Evolutionary conservation across 2,329 filamentous ascomycete genomes (phyloP), one percentile per base, ranked within the genome.

Genomic region (Aspergillus sp.): DNA sequence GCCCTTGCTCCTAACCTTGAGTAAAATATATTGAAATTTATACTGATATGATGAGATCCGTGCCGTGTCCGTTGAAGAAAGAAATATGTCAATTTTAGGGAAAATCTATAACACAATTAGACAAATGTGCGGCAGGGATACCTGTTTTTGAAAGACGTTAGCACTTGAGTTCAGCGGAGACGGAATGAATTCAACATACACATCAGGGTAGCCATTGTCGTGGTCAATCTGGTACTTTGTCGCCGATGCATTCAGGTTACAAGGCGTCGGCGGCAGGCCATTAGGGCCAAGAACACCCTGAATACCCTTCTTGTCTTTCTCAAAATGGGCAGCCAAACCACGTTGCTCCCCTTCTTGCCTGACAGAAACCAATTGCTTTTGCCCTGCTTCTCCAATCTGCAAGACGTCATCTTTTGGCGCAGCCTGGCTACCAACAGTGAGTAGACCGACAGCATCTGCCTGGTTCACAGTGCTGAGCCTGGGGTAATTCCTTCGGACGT

Each of bases 211-310:
- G 50, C 85, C 79, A 62, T 85, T 79, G 63, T 90, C 67, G 27
- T 54, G 27, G 53, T 72, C 71, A 61, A 94, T 83, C 70, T 84
- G 81, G 68, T 90, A 83, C 64, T 84, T 72, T 42, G 69, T 68
- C 56, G 58, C 54, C 39, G 69, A 68, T 49, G 77, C 60, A 57
- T 74, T 81, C 68, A 83, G 72, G n/a, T 87, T 84, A 61, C 83
- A 83, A 13, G 91, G 93, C 62, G 86, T 72, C n/a, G 93, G 93
- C 49, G 93, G 93, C 70, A 98, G 69, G 1, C 91, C 90, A 60
- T 85, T 77, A 41, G 85, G 78, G 45, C 87, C 83, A 53, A 96
- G 68, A 48, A 90, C 81, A 55, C 75, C 74, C 59, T 76, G 71
- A 38, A 74, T 71, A 35, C 66, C 72, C 57, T 71, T 76, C 58